A percentile compares a stretch with the other conserved stretches of the same genome.
Evolutionary conservation across 192 early-diverging fungal genomes (phyloP).

Genomic region (Piromyces finnis): DNA sequence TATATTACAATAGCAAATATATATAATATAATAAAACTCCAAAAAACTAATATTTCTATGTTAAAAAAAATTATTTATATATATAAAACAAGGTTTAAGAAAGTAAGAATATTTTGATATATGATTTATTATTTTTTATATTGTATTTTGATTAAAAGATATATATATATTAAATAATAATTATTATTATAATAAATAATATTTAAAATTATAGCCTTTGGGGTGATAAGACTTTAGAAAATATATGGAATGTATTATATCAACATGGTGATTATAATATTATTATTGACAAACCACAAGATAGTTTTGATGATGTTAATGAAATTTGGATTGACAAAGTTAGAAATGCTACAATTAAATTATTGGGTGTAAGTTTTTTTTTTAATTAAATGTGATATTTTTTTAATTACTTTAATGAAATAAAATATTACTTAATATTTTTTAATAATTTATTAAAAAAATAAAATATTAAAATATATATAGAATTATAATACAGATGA

Average conservation of each 20-base stretch:
- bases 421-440: too few relatives aligned
- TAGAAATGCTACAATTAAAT: neutral
- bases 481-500: neutral
- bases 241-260: constrained; percentile 2
- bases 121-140: too few relatives aligned
- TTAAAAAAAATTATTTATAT: too few relatives aligned
- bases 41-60: neutral
- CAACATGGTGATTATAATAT: constrained; percentile 2
- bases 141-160: too few relatives aligned
- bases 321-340: constrained; percentile 3
- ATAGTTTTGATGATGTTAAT: constrained; percentile 1
- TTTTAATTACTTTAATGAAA: too few relatives aligned
- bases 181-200: too few relatives aligned
- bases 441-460: too few relatives aligned
- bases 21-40: neutral
- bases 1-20: neutral
- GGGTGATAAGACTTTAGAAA: neutral
- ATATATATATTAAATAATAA: too few relatives aligned
- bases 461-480: too few relatives aligned
- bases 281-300: neutral
- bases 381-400: too few relatives aligned
- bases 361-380: neutral
- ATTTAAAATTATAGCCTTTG: neutral
- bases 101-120: too few relatives aligned
- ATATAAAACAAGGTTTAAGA: too few relatives aligned